Evolutionary conservation across 176 grass and related monocot species (phyloP), one percentile per base, ranked within the genome.

Genomic region (Carex myosuroides): DNA sequence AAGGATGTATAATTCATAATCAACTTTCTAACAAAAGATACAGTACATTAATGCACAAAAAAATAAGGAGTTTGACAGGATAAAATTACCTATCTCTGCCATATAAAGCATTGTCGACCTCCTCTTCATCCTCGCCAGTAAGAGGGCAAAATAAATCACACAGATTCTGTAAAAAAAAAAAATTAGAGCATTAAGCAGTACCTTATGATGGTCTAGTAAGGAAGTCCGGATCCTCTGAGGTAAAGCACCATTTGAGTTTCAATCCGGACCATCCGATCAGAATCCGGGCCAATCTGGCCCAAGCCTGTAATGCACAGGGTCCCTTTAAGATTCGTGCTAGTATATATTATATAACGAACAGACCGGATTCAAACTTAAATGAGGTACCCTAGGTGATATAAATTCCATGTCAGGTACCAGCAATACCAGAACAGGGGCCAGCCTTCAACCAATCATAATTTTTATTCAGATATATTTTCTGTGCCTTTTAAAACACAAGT

Each of bases 101-200:
- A 87, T 64, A 63, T 83, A 97, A 85, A 37, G 87, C 56, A 80
- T 26, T 35, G 44, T 83, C 1, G 12, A 97, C 89, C 85, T 88
- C 88, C 57, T 29, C 79, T 87, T 91, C 89, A 22, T 97, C 94
- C 84, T 93, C 78, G 14, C 88, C 48, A 52, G 89, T 90, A 30
- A 97, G 87, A 62, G 91, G 89, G 78, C 63, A 81, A 84, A 93
- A 89, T 37, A 85, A 62, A 85, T 84, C 76, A 79, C 46, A 13
- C 6, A 87, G 63, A 91, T 91, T 86, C 93, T 95, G 89, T 21
- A 68, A 86, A 66, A 74, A 56, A n/a, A 91, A 86, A 10, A 42
- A 62, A 39, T 56, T 58, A 20, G 14, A 17, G 64, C 60, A 84
- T 58, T 46, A 26, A 17, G 13, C 12, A 53, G 12, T 17, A 64